Conservation (phyloP, 2,329 filamentous ascomycete genomes). For the Amauroascus niger region DNA sequence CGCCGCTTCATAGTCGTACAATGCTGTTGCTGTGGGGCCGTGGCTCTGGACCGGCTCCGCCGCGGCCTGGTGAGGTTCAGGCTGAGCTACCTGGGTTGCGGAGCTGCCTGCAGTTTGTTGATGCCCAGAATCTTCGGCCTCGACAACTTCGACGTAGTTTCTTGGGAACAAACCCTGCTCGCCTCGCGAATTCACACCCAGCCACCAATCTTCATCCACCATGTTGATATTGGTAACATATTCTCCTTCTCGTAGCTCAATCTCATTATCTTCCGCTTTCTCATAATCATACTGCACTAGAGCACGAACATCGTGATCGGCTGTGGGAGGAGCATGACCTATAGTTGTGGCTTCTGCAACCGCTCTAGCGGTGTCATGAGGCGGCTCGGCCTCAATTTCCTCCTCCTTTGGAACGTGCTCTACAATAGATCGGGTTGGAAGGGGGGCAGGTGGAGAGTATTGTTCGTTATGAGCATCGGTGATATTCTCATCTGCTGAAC, state of each 20-base stretch:
- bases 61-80: slow-evolving; percentile 21
- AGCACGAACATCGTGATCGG: slow-evolving; percentile 56
- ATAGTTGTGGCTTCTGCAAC: slow-evolving; percentile 48
- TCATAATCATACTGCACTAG: slow-evolving; percentile 91
- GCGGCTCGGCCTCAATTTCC: slow-evolving; percentile 55
- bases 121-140: slow-evolving; percentile 43
- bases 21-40: slow-evolving; percentile 65
- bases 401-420: slow-evolving; percentile 54
- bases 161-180: slow-evolving; percentile 88
- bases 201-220: slow-evolving; percentile 99
- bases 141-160: slow-evolving; percentile 87
- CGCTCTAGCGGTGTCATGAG: slow-evolving; percentile 52
- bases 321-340: slow-evolving; percentile 32
- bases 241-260: slow-evolving; percentile 82
- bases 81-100: slow-evolving; percentile 29
- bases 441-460: slow-evolving; percentile 31
- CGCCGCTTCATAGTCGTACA: slow-evolving; percentile 94
- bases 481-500: slow-evolving; percentile 39
- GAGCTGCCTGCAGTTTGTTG: slow-evolving; percentile 27
- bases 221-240: slow-evolving; percentile 86
- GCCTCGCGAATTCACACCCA: slow-evolving; percentile 76
- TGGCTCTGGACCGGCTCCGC: slow-evolving; percentile 27
- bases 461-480: slow-evolving; percentile 37
- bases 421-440: slow-evolving; percentile 57
- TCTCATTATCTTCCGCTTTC: slow-evolving; percentile 93